Base-by-base conservation (phyloP, 2,329 filamentous ascomycete species). In the Didymellaceae sp. region DNA sequence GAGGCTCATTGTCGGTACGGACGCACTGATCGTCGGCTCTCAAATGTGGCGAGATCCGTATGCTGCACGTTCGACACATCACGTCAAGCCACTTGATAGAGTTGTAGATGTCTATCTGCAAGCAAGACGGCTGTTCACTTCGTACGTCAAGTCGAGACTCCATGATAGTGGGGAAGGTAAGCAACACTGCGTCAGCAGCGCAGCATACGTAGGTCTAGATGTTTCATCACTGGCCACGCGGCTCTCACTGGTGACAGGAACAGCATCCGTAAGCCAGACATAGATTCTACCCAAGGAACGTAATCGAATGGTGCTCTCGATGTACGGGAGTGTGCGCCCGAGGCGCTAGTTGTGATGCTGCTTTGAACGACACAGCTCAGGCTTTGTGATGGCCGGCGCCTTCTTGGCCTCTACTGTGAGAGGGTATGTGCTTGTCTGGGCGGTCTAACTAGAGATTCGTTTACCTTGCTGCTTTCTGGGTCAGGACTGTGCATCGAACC, bases 181-280 rank as follows among this genome's bases (percentile, higher is more conserved):
- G 48, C 48, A 43, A 33, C n/a, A 46, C 37, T 38, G 42, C 41
- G 42, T 52, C 42, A 46, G 48, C 48, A 24, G 38, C 31, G 17
- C 25, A 33, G 43, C 18, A 33, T 38, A 14, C 24, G 18, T 33
- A 42, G 21, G 31, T 26, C 32, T 21, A 31, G 22, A 28, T 41
- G 32, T 42, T 43, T 39, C 37, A 42, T 7, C 28, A 18, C 17
- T 21, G 26, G 42, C 48, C 42, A 43, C 48, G 48, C 42, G 42
- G 42, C 42, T 25, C 21, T 40, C n/a, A n/a, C 10, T 11, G 13
- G 28, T 21, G 31, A 26, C 9, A 24, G 22, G 2, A 32, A 39
- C 9, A 25, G 20, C 11, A 17, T 25, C 13, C 10, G 6, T 8
- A 8, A 13, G n/a, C 31, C 10, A 17, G 11, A 9, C 6, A n/a